A percentile compares a stretch with the other conserved stretches of the same genome.
phyloP scores from a whole-genome alignment of 331 rosid species.

The Phaseolus coccineus region DNA sequence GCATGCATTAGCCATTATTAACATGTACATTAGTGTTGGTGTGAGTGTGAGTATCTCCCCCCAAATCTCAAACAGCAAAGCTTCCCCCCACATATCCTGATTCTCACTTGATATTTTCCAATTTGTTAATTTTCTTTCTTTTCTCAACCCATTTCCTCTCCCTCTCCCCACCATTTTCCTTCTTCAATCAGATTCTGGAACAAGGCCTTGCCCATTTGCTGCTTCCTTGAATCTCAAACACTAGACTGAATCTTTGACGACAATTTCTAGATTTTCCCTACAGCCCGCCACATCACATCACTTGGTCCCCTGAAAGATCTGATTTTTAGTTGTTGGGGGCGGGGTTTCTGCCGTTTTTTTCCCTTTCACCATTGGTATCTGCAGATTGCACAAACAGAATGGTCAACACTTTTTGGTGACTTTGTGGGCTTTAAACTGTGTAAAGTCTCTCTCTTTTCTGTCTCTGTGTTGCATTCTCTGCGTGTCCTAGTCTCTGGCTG shows the following conservation, averaged over 20 bases:
- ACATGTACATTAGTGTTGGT: constrained; percentile 17
- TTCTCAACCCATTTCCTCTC: neutral
- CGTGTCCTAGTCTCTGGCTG: neutral
- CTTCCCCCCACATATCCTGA: constrained; percentile 18
- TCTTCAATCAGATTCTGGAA: neutral
- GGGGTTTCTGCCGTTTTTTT: neutral
- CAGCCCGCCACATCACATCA: constrained; percentile 31
- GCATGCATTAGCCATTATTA: constrained; percentile 39
- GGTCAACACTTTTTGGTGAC: constrained; percentile 36
- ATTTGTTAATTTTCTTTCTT: constrained; percentile 7
- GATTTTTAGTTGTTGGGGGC: constrained; percentile 21
- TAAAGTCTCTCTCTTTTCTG: constrained; percentile 28
- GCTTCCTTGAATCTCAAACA: constrained; percentile 38
- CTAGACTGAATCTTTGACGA: constrained; percentile 7
- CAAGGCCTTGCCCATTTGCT: constrained; percentile 12
- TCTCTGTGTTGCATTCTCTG: neutral
- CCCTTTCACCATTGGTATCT: constrained; percentile 6
- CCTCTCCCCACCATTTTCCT: neutral
- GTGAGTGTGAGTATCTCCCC: constrained; percentile 30
- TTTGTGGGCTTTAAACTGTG: constrained; percentile 20
- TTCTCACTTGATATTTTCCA: constrained; percentile 11
- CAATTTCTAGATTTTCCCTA: constrained; percentile 27
- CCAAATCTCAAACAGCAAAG: constrained; percentile 29
- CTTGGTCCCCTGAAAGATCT: constrained; percentile 38
- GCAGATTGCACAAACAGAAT: constrained; percentile 25